Base-by-base conservation (phyloP, 1,139 yeast species). In the Yamadazyma trypodendri region DNA sequence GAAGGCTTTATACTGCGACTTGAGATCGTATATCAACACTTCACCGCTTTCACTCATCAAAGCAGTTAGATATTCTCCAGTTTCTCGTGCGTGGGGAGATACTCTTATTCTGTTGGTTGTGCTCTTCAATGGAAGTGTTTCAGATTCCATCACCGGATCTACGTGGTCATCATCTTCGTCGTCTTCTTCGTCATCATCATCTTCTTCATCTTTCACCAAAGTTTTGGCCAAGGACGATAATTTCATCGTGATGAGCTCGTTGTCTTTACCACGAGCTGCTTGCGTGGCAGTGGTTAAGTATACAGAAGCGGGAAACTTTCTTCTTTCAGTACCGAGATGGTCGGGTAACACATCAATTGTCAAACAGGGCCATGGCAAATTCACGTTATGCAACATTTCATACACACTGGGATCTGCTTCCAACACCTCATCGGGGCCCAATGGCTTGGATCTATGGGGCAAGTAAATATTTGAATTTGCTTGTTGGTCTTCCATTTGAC, bases 331-430 rank as follows among this genome's bases (percentile, higher is more conserved):
- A 8, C 98, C 99, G 40, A 88, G 71, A 37, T 72, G 68, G 59
- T 92, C 99, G 10, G 96, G 96, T 40, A 94, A 65, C 28, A 92
- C 68, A 56, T 92, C 98, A 45, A 94, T 72, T 2, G 97, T 87
- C 55, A 92, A 69, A 64, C 97, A 89, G 15, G 99, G 97, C 97
- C 98, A 92, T 53, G 96, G 95, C 60, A 92, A 70, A 58, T 86
- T 87, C 45, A 92, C 87, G 54, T 87, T 87, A 63, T 92, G 99
- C 42, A 92, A 71, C 97, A 92, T 90, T 55, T 92, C 96, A 59
- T 94, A 92, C 4, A 92, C 96, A 12, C 92, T 72, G 39, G 96
- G 96, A 64, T 92, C 98, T 1, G 98, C 96, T 64, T 92, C 97
- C 58, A 92, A 73, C 8, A 85, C 95, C 66, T 92, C 98, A 65